Percentiles rank a stretch among this genome's conserved stretches.
phyloP scores from a whole-genome alignment of 768 basidiomycete species.

The Suillus americanus region DNA sequence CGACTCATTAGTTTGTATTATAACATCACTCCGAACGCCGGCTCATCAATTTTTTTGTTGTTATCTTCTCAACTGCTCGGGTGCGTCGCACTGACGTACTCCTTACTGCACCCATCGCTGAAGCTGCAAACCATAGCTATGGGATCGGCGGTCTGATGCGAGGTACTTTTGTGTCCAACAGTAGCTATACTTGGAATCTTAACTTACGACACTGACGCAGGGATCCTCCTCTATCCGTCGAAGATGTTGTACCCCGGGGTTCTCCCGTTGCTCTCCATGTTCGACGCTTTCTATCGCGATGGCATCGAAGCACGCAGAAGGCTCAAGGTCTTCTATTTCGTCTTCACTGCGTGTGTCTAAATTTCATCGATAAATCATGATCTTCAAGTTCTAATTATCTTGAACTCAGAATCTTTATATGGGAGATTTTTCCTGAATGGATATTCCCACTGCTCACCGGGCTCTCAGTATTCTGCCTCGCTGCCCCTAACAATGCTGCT shows the following conservation, averaged over 20 bases:
- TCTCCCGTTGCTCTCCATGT: conserved; percentile 23
- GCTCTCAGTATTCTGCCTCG: conserved; percentile 56
- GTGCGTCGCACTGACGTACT: too few species aligned
- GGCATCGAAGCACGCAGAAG: conserved; percentile 38
- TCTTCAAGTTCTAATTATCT: not conserved
- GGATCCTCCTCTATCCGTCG: conserved; percentile 41
- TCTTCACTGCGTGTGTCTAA: conserved; percentile 20
- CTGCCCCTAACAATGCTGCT: conserved; percentile 45
- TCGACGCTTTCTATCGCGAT: conserved; percentile 42
- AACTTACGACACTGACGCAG: conserved; percentile 5
- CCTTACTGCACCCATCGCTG: not conserved
- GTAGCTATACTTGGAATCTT: not conserved
- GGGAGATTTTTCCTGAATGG: conserved; percentile 42
- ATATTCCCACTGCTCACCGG: conserved; percentile 46
- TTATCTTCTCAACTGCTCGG: conserved; percentile 39
- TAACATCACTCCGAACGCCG: conserved; percentile 48
- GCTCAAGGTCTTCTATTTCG: conserved; percentile 50
- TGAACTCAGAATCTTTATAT: conserved; percentile 38
- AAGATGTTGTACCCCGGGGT: conserved; percentile 43
- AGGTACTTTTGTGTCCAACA: conserved; percentile 28
- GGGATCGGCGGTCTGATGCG: conserved; percentile 56
- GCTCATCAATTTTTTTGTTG: conserved; percentile 43
- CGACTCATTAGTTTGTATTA: conserved; percentile 37
- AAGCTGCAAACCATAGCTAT: conserved; percentile 25
- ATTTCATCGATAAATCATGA: not conserved